A percentile compares a stretch with the other conserved stretches of the same genome.
Conservation (phyloP, 768 basidiomycete genomes). For the Gloeostereum incarnatum region DNA sequence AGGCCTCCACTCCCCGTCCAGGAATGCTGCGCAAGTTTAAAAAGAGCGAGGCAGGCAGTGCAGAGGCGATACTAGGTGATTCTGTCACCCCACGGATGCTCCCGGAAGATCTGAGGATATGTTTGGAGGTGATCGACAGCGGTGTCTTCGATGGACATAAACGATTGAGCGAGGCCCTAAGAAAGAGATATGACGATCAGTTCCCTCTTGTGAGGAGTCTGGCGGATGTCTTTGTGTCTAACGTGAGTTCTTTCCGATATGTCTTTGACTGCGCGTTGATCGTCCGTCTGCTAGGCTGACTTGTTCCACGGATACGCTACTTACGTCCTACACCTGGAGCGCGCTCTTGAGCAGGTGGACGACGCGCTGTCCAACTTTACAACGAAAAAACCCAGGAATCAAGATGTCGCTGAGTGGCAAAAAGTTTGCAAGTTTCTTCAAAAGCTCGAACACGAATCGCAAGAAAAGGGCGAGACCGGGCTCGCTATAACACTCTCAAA, state of each 20-base stretch:
- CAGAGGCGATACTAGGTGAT: constrained; percentile 36
- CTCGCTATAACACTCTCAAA: constrained; percentile 93
- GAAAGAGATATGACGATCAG: constrained; percentile 91
- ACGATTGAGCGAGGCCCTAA: constrained; percentile 73
- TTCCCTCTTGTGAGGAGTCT: constrained; percentile 89
- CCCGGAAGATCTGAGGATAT: constrained; percentile 80
- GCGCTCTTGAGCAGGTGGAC: constrained; percentile 83
- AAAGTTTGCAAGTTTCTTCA: constrained; percentile 68
- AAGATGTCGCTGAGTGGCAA: constrained; percentile 70
- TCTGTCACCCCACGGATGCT: constrained; percentile 69
- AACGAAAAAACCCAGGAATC: constrained; percentile 74
- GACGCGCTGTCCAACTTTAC: constrained; percentile 57
- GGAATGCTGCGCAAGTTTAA: constrained; percentile 62
- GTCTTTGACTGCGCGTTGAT: constrained; percentile 2
- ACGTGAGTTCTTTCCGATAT: constrained; percentile 46
- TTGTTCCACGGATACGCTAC: constrained; percentile 91
- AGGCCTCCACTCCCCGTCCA: constrained; percentile 22
- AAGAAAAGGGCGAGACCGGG: constrained; percentile 87
- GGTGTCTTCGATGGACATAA: constrained; percentile 88
- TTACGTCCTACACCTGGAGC: constrained; percentile 91
- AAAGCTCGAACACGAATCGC: constrained; percentile 70
- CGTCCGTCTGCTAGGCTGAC: constrained; percentile 52
- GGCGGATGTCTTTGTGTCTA: constrained; percentile 93
- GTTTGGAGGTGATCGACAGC: constrained; percentile 78
- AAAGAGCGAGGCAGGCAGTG: constrained; percentile 46